Evolutionary conservation across 768 basidiomycete genomes (phyloP), one percentile per base, ranked within the genome.

Genomic region (Panus rudis): DNA sequence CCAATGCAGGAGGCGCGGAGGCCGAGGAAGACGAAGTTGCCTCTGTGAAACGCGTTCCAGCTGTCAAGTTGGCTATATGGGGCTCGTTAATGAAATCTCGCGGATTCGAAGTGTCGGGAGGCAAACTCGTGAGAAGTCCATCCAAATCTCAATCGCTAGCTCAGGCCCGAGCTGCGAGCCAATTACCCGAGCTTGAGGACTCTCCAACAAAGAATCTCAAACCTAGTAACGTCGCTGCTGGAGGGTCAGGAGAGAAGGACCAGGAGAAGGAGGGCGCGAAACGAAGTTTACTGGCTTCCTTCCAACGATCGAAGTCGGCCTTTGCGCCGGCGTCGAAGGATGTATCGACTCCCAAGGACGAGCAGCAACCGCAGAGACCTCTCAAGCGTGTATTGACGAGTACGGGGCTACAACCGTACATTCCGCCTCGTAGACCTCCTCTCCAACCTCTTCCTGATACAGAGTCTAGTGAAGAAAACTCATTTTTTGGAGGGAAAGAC

Each of bases 41-140:
- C 0, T 60, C 71, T 14, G 66, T 77, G 10, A 75, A 69, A 41
- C 78, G 79, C n/a, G 64, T 78, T 1, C 81, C 81, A 1, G 69
- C 70, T 0, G 69, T 79, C 3, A 81, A 80, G 1, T 67, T 83
- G 31, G 76, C 79, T 45, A 69, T 88, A 6, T 89, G 86, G 86
- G 70, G 75, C 39, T 72, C 72, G 48, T 75, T 89, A 20, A 72
- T 89, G 22, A 71, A 75, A 43, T 66, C 73, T 21, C 74, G 85
- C 7, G 86, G 85, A 8, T 85, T 81, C 59, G 72, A 78, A 49
- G 61, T 85, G 42, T 62, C 72, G 16, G 69, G 67, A 17, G 76
- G 79, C 7, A 70, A 75, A 49, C 71, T 88, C 38, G 57, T 83
- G 5, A 72, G 76, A 19, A 83, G 78, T 46, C 80, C 81, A 1